Conservation (phyloP, 2,329 filamentous ascomycete species). For the Trichophyton rubrum region DNA sequence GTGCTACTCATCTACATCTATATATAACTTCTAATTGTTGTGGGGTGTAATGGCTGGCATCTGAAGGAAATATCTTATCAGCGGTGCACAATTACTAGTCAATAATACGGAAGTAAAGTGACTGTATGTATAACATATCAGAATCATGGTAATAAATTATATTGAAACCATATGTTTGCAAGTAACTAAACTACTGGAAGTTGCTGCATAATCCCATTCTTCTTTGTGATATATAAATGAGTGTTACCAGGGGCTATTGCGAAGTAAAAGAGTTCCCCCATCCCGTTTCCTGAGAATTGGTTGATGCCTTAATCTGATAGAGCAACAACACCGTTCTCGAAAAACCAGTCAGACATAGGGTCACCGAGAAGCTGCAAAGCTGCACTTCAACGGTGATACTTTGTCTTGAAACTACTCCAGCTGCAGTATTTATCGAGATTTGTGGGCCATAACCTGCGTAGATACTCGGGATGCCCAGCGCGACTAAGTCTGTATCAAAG, state of each 20-base stretch:
- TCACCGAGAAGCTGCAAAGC: too few species aligned
- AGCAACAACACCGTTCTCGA: background rate
- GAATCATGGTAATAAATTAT: background rate
- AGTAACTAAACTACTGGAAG: background rate
- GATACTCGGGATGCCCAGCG: conserved; percentile 2
- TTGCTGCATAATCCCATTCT: background rate
- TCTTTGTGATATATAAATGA: background rate
- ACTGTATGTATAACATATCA: background rate
- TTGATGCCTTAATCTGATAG: background rate
- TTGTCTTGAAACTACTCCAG: background rate
- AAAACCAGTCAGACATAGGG: background rate
- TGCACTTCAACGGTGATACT: background rate
- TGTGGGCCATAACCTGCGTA: background rate
- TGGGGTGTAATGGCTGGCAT: background rate
- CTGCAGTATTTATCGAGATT: background rate
- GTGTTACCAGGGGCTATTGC: background rate
- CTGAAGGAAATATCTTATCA: background rate
- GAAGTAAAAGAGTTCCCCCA: background rate
- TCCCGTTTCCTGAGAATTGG: background rate
- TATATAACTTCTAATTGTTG: too few species aligned
- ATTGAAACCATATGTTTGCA: background rate
- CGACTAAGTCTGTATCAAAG: conserved; percentile 6
- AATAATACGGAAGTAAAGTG: background rate
- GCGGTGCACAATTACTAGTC: background rate
- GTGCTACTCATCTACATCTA: too few species aligned